Evolutionary conservation across 2,329 filamentous ascomycete species (phyloP), one percentile per base, ranked within the genome.

Genomic region (Xylaria sp.): DNA sequence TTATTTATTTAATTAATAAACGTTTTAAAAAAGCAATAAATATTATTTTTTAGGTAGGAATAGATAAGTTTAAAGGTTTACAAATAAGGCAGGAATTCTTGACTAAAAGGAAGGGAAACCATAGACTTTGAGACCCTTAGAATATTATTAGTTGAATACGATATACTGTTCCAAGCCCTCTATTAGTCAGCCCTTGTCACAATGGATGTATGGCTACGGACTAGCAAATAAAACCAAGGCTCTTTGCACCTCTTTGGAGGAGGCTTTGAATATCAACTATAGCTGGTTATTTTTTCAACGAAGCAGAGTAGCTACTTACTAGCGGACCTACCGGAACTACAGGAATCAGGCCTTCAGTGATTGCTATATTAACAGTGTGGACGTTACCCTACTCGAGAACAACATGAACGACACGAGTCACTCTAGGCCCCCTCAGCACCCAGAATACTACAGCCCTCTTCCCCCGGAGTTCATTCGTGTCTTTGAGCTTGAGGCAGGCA

Each of bases 401-500:
- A 30, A 9, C 5, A 64, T 64, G 61, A 30, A 64, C 53, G 45
- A 39, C 8, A 3, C 34, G 7, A 7, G 7, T 36, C 34, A 36
- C 39, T 27, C 45, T 39, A 21, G 27, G 17, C 14, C 61, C 4
- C 42, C 42, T 48, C 42, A n/a, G 32, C 21, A 42, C 54, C 54
- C 61, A 32, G 61, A 36, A 32, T 45, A 36, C 32, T 64, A 64
- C 47, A 42, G 14, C 42, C 61, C 61, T 58, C 61, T 64, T 19
- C 19, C 45, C 12, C 53, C 42, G 54, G 45, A 32, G 8, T 51
- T 51, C 50, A 64, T 51, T 51, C 61, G 61, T 21, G 61, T 64
- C 19, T 58, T 64, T 32, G 61, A 64, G 54, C 53, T 64, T 17
- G 61, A 64, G 42, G 53, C 30, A 32, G 61, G 61, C 45, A 36